Evolutionary conservation across 2,329 filamentous ascomycete genomes (phyloP).

Genomic region (Pseudovirgaria hyperparasitica): DNA sequence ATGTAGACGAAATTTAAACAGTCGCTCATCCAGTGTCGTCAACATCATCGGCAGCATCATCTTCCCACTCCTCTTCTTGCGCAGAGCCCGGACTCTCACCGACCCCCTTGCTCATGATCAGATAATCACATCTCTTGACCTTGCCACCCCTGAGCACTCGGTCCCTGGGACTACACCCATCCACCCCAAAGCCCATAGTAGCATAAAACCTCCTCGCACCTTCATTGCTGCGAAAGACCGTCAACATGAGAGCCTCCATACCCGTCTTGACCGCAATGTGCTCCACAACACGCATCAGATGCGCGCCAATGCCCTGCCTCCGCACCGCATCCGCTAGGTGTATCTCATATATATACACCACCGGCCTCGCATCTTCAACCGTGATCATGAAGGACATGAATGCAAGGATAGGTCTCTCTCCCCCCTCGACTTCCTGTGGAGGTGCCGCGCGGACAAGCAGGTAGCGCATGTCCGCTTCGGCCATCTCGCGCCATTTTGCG

Average conservation of each 20-base stretch:
- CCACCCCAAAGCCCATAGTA: conserved; percentile 42
- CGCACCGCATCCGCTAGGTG: conserved; percentile 48
- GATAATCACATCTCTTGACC: conserved; percentile 36
- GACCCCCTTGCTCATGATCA: conserved; percentile 37
- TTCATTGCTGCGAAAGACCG: conserved; percentile 53
- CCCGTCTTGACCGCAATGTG: conserved; percentile 40
- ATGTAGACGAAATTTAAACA: too few species aligned
- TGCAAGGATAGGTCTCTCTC: conserved; percentile 11
- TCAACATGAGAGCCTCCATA: conserved; percentile 59
- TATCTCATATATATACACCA: conserved; percentile 70
- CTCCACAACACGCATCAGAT: conserved; percentile 46
- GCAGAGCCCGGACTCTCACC: too few species aligned
- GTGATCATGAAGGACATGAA: conserved; percentile 57
- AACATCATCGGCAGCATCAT: too few species aligned
- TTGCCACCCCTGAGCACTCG: conserved; percentile 36
- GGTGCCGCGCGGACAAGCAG: conserved; percentile 39
- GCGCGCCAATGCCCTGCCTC: conserved; percentile 48
- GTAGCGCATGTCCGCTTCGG: conserved; percentile 53
- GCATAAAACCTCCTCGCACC: conserved; percentile 48
- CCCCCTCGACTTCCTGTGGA: too few species aligned
- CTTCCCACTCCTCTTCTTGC: too few species aligned
- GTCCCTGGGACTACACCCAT: conserved; percentile 39
- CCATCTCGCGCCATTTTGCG: conserved; percentile 56
- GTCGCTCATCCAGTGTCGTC: too few species aligned
- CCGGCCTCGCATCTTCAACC: conserved; percentile 47